Percentiles rank a stretch among this genome's conserved stretches.
These are phyloP conservation scores for Pouteria campechiana DNA, from an alignment of 179 eudicot genomes.

Conservation along the genomic window DNA sequence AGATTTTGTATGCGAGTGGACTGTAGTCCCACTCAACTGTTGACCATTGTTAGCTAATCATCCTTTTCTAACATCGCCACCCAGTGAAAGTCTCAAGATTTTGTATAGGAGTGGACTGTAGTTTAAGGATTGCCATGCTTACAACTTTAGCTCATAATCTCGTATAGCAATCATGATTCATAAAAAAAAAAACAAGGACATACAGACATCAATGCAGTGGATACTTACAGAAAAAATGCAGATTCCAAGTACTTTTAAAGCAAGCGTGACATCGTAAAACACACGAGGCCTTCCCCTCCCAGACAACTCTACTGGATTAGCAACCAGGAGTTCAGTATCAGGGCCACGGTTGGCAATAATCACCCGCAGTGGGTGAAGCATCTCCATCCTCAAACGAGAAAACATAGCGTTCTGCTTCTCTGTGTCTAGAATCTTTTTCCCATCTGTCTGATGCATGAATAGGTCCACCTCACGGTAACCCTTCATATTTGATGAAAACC, in stretches of 20 bases:
- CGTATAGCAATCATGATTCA: too few relatives aligned
- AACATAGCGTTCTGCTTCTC: slow-evolving; percentile 34
- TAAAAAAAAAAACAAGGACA: too few relatives aligned
- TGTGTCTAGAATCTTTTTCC: slow-evolving; percentile 52
- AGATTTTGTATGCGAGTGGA: too few relatives aligned
- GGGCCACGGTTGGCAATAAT: slow-evolving; percentile 73
- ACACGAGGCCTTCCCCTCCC: slow-evolving; percentile 74
- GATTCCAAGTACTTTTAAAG: slow-evolving; percentile 58
- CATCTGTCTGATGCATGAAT: slow-evolving; percentile 51
- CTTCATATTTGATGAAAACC: slow-evolving; percentile 42
- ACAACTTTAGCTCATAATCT: too few relatives aligned
- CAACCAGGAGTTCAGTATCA: slow-evolving; percentile 78
- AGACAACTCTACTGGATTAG: slow-evolving; percentile 80
- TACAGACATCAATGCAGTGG: too few relatives aligned
- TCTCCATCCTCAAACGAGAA: slow-evolving; percentile 51
- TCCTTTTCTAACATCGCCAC: too few relatives aligned
- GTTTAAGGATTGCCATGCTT: too few relatives aligned
- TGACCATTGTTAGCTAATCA: too few relatives aligned
- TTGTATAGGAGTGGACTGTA: neutral
- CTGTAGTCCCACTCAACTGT: too few relatives aligned
- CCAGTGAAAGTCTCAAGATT: too few relatives aligned
- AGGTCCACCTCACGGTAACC: slow-evolving; percentile 61
- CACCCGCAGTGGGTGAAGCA: slow-evolving; percentile 82
- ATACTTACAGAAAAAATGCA: slow-evolving; percentile 71
- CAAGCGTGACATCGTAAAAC: slow-evolving; percentile 71